These are phyloP conservation scores for Aspergillus calidoustus DNA, from an alignment of 2,329 filamentous ascomycete species.

Conservation along the genomic window DNA sequence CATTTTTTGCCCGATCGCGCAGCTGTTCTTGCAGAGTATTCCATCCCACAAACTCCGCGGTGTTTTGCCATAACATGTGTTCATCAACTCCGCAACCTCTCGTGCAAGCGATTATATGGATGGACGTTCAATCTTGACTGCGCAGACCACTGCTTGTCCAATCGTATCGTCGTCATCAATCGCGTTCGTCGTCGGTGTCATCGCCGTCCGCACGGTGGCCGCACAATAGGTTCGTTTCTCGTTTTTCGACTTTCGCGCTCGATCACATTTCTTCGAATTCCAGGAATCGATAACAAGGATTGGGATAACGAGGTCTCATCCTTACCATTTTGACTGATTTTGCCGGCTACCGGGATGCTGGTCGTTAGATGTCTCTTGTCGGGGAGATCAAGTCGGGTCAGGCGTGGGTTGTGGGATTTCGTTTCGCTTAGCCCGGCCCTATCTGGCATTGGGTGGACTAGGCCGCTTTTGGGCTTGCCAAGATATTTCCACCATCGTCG, in stretches of 20 bases:
- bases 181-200: not conserved
- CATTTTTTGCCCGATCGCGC: not conserved
- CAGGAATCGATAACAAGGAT: constrained; percentile 30
- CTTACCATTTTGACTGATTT: constrained; percentile 56
- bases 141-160: not conserved
- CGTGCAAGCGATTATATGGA: not conserved
- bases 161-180: constrained; percentile 1
- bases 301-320: constrained; percentile 23
- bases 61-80: not conserved
- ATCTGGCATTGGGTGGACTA: constrained; percentile 34
- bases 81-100: not conserved
- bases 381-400: constrained; percentile 40
- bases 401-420: constrained; percentile 49
- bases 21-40: not conserved
- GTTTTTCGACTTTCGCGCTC: constrained; percentile 14
- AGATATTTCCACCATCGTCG: constrained; percentile 6
- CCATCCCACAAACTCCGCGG: not conserved
- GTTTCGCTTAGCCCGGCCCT: constrained; percentile 49
- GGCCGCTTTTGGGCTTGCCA: constrained; percentile 34
- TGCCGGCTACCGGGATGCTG: constrained; percentile 49
- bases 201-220: not conserved
- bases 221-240: constrained; percentile 2
- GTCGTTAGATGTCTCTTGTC: constrained; percentile 49
- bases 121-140: not conserved
- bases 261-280: constrained; percentile 27